phyloP scores from a whole-genome alignment of 2,329 filamentous ascomycete species.

The Alternaria sp. region DNA sequence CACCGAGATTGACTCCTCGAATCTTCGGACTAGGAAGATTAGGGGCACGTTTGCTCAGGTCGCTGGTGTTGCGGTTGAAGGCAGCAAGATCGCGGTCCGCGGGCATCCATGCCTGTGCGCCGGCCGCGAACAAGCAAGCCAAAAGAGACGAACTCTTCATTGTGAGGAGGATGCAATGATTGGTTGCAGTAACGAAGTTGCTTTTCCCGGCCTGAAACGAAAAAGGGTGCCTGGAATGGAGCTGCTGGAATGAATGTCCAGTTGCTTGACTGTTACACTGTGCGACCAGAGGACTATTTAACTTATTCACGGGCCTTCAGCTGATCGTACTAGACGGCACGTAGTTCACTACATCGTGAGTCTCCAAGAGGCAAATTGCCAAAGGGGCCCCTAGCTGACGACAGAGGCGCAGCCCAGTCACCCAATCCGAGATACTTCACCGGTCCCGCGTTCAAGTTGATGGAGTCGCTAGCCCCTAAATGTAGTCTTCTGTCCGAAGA shows the following conservation, averaged over 20 bases:
- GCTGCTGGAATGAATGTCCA: not conserved
- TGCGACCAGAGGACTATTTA: not conserved
- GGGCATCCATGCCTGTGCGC: conserved; percentile 12
- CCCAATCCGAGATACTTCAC: not conserved
- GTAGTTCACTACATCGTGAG: not conserved
- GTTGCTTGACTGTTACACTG: not conserved
- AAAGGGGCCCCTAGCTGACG: not conserved
- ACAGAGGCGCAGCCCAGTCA: not conserved
- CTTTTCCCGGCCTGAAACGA: not conserved
- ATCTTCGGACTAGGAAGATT: conserved; percentile 49
- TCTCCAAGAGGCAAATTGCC: not conserved
- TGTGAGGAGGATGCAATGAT: not conserved
- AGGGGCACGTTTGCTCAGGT: conserved; percentile 1
- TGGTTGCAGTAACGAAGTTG: not conserved
- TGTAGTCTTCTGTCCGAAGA: not conserved
- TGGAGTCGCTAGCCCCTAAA: not conserved
- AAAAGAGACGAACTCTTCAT: conserved; percentile 1
- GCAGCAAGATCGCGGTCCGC: conserved; percentile 7
- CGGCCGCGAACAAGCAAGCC: conserved; percentile 7
- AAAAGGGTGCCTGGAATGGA: not conserved
- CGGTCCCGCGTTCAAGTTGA: not conserved
- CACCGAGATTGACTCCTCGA: conserved; percentile 63
- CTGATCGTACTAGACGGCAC: not conserved
- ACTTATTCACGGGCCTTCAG: not conserved
- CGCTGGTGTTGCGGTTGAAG: conserved; percentile 9